Evolutionary conservation across 2,329 filamentous ascomycete species (phyloP), one percentile per base, ranked within the genome.

Genomic region (Xylariaceae sp.): DNA sequence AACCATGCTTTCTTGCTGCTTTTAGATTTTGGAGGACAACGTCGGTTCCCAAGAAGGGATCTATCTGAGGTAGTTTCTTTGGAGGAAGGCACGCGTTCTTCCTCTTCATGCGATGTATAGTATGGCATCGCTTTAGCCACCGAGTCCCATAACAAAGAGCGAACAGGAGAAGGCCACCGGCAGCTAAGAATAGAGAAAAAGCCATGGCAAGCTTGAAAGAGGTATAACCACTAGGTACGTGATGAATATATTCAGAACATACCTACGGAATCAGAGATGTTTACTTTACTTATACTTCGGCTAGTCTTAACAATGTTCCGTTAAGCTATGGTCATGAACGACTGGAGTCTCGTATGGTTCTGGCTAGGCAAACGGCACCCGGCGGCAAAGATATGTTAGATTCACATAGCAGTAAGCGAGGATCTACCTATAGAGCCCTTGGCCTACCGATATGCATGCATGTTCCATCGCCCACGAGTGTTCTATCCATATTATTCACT

Each of bases 401-500:
- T 41, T 52, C 53, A 57, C 56, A 55, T 48, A 57, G 54, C 60
- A 52, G 57, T 57, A 58, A 60, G 55, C 32, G 32, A 48, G 57
- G 60, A 57, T 54, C 60, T 57, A 62, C 59, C 52, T 37, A 16
- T 37, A 49, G 44, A 46, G 29, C 52, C 57, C 60, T 60, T 60
- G 57, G 57, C 57, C 52, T 37, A 57, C 54, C 57, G 57, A 60
- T 54, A 58, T 55, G 60, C 60, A 60, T 52, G 54, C 60, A 60
- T 60, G 54, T 51, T 56, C 52, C 54, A 60, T 51, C 54, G 57
- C 57, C 60, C 57, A 60, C 60, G 57, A 55, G 60, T 60, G 57
- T 54, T 54, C 54, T 60, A 60, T 50, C 54, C 57, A 62, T 55
- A 60, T 62, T 57, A 52, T 58, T 54, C 50, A 62, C 54, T 62